Evolutionary conservation across 2,329 filamentous ascomycete species (phyloP).

Genomic region (Fusarium gaditjirri): DNA sequence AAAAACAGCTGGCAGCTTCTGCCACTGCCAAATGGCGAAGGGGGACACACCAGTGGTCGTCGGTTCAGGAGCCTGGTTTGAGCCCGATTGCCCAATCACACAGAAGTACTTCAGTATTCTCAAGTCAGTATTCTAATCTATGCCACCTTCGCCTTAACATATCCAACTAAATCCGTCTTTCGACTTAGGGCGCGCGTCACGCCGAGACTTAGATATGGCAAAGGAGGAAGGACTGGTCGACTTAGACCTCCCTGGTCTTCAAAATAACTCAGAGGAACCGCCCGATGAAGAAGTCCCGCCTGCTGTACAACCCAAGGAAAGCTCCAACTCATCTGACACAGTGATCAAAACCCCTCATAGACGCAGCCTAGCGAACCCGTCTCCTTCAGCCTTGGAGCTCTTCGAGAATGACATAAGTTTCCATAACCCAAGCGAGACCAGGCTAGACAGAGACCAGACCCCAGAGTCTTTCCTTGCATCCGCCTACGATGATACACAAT

Average conservation of each 20-base stretch:
- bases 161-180: conserved; percentile 14
- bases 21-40: conserved; percentile 57
- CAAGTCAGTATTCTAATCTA: conserved; percentile 38
- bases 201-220: not conserved
- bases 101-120: conserved; percentile 36
- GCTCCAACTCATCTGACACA: conserved; percentile 50
- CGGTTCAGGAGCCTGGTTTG: conserved; percentile 59
- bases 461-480: not conserved
- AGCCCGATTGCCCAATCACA: conserved; percentile 61
- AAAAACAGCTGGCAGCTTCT: conserved; percentile 46
- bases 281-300: not conserved
- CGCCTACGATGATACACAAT: not conserved
- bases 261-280: not conserved
- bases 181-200: conserved; percentile 16
- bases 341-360: conserved; percentile 51
- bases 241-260: conserved; percentile 1
- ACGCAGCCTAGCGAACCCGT: conserved; percentile 37
- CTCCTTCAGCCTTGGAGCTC: conserved; percentile 45
- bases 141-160: not conserved
- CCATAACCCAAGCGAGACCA: conserved; percentile 25
- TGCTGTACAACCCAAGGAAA: not conserved
- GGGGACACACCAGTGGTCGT: conserved; percentile 62
- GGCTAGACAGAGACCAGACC: not conserved
- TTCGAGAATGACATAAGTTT: conserved; percentile 49
- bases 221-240: conserved; percentile 22